Percentiles rank a stretch among this genome's conserved stretches.
These are phyloP conservation scores for Byssochlamys sp. DNA, from an alignment of 2,329 filamentous ascomycete species.

Conservation along the genomic window DNA sequence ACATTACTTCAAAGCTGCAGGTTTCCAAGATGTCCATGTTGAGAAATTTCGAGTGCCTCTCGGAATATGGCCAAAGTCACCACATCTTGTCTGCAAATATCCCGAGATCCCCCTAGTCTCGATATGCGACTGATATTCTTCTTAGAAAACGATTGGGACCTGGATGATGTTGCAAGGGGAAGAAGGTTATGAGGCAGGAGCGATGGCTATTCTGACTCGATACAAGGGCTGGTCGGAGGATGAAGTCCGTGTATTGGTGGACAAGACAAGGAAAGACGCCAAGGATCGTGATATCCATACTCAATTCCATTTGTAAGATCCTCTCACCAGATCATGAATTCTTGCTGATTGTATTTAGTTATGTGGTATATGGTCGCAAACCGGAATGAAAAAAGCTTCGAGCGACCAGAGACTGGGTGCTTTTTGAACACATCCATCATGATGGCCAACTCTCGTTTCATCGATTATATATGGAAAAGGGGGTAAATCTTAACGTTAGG, in stretches of 20 bases:
- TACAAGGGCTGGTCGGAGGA: background rate
- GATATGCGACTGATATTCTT: background rate
- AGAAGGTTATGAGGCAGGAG: background rate
- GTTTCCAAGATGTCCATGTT: background rate
- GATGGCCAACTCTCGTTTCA: no score
- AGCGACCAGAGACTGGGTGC: background rate
- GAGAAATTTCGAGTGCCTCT: background rate
- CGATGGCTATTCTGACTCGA: background rate
- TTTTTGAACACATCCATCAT: no score
- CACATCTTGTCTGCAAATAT: background rate
- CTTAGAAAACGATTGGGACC: background rate
- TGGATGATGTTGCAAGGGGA: background rate
- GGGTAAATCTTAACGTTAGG: no score
- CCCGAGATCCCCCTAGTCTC: background rate
- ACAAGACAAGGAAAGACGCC: background rate
- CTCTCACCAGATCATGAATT: background rate
- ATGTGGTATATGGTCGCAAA: background rate
- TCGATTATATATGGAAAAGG: no score
- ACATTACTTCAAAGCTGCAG: background rate
- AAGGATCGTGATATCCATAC: background rate
- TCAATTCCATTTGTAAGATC: background rate
- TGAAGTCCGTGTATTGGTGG: background rate
- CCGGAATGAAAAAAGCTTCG: background rate
- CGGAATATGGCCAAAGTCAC: background rate
- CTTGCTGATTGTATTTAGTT: background rate